A percentile compares a stretch with the other conserved stretches of the same genome.
phyloP scores from a whole-genome alignment of 306 rosid genomes.

The Cucurbita ficifolia region DNA sequence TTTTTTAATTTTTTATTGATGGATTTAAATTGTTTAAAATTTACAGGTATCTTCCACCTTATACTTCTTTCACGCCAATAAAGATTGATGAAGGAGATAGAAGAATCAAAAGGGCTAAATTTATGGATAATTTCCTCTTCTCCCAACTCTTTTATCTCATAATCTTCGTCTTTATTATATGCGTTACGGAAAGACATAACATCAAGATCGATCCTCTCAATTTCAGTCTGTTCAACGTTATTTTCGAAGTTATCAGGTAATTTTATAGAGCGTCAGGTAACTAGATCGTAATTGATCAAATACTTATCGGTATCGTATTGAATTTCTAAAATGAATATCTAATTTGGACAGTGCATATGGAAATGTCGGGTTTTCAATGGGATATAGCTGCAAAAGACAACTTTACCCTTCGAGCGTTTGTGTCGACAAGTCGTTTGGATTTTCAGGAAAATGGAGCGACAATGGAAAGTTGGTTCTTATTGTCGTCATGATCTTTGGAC shows the following conservation, averaged over 20 bases:
- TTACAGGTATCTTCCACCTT: conserved; percentile 60
- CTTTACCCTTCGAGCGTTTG: conserved; percentile 12
- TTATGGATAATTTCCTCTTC: conserved; percentile 25
- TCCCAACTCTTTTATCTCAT: conserved; percentile 42
- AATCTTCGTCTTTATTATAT: conserved; percentile 42
- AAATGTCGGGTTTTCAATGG: conserved; percentile 51
- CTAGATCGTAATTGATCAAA: no score
- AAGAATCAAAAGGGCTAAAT: background rate
- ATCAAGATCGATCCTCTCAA: conserved; percentile 56
- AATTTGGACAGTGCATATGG: conserved; percentile 45
- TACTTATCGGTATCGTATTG: no score
- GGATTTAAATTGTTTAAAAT: background rate
- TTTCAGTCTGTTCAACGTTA: conserved; percentile 37
- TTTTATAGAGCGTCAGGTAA: no score
- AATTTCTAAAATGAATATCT: no score
- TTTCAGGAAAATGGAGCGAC: conserved; percentile 37
- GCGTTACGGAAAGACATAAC: conserved; percentile 46
- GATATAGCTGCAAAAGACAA: conserved; percentile 43
- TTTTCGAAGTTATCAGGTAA: conserved; percentile 43
- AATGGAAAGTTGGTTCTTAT: conserved; percentile 37
- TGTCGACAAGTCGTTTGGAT: conserved; percentile 33
- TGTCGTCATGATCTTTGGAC: conserved; percentile 52
- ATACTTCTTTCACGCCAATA: conserved; percentile 12
- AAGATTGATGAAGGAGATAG: conserved; percentile 1
- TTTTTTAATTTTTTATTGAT: no score